Base-by-base conservation (phyloP, 2,329 filamentous ascomycete genomes). In the Alternaria solani region DNA sequence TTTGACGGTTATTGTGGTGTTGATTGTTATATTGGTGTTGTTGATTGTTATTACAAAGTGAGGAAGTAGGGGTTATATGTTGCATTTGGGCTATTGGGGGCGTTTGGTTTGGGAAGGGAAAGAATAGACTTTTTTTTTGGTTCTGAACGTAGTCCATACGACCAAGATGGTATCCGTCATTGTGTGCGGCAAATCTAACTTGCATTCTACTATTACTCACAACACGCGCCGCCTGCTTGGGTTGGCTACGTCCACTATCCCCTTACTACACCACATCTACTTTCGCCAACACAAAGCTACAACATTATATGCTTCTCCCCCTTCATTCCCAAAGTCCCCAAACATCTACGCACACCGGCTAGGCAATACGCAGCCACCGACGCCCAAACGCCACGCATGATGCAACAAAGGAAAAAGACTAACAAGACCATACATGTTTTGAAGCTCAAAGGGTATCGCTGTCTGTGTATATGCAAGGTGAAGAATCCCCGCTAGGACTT, bases 11-110 rank as follows among this genome's bases (percentile, higher is more conserved):
- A 88, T 97, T 66, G 86, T 90, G 18, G 81, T 86, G 14, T 81
- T 97, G 75, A 95, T 97, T 68, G 86, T 96, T 51, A 85, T 97
- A 11, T 79, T 97, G 70, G 85, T 97, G 5, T 80, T 97, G 70
- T 78, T 97, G 71, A 96, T 97, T 80, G 87, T 91, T 25, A 87
- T 96, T 58, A 75, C 75, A 32, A 77, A 78, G 25, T 53, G 26
- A 0, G 5, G 7, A 18, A 18, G 32, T 14, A 12, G 20, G 20
- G 20, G 4, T 23, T 23, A 23, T 23, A 23, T 23, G 20, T 23
- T n/a, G n/a, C 2, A 23, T 23, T 23, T 23, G 4, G 20, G 4
- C 20, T 23, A 4, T 4, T 30, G 28, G 28, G 28, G 2, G 28
- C n/a, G n/a, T 34, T 34, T 34, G 12, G 9, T 34, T 6, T 34